Conservation (phyloP, 2,329 filamentous ascomycete genomes). For the Allantophomopsis cytisporea region DNA sequence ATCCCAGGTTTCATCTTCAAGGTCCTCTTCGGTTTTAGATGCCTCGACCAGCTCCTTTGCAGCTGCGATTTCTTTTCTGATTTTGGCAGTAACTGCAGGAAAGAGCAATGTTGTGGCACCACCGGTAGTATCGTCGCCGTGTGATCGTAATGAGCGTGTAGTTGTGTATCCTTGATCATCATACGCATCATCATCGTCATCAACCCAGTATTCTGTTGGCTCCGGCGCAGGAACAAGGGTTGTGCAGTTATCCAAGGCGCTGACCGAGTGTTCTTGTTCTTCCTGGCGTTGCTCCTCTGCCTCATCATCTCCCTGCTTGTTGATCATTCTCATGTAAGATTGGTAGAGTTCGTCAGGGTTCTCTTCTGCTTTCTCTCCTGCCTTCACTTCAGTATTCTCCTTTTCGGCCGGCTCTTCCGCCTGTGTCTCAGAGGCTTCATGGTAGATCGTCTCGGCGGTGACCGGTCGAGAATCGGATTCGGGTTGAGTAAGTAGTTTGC, state of each 20-base stretch:
- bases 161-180: slow-evolving; percentile 61
- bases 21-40: slow-evolving; percentile 47
- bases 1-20: slow-evolving; percentile 84
- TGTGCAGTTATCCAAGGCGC: slow-evolving; percentile 40
- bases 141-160: slow-evolving; percentile 65
- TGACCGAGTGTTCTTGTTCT: slow-evolving; percentile 81
- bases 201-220: slow-evolving; percentile 62
- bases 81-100: slow-evolving; percentile 56
- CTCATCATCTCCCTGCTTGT: slow-evolving; percentile 3
- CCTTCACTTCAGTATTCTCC: no score
- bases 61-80: slow-evolving; percentile 58
- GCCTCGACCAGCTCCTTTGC: slow-evolving; percentile 24
- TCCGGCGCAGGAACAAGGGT: slow-evolving; percentile 25
- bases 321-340: slow-evolving; percentile 18
- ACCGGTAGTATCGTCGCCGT: slow-evolving; percentile 58
- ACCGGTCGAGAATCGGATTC: no score
- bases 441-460: no score
- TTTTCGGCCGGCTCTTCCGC: no score
- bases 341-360: slow-evolving; percentile 3
- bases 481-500: slow-evolving; percentile 6
- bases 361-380: slow-evolving; percentile 2
- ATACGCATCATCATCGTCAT: slow-evolving; percentile 64
- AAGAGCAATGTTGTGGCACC: slow-evolving; percentile 52
- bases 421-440: no score
- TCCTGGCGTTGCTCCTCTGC: slow-evolving; percentile 21